These are phyloP conservation scores for Zopfia rhizophila DNA, from an alignment of 2,329 filamentous ascomycete species.

Conservation along the genomic window DNA sequence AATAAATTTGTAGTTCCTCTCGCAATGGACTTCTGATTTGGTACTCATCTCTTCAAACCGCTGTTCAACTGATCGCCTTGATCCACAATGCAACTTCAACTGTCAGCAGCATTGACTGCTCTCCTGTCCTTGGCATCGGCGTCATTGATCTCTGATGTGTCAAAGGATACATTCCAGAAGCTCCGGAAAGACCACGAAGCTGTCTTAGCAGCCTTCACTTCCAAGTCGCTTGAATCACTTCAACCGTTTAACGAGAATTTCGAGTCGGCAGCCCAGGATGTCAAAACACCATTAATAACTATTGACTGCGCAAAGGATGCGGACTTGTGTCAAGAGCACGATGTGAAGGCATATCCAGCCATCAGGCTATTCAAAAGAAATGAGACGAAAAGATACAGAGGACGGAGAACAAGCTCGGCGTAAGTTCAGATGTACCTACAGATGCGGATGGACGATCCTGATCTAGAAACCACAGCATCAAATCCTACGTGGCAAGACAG, in stretches of 20 bases:
- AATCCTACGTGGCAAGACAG: conserved; percentile 25
- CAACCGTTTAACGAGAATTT: conserved; percentile 25
- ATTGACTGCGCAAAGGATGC: conserved; percentile 32
- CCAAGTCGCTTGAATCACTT: conserved; percentile 16
- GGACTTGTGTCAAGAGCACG: conserved; percentile 29
- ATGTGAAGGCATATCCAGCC: conserved; percentile 35
- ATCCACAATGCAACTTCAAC: conserved; percentile 15
- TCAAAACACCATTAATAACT: conserved; percentile 21
- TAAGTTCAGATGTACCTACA: not conserved
- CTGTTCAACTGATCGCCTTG: too few species aligned
- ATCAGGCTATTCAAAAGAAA: conserved; percentile 26
- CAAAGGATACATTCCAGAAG: conserved; percentile 11
- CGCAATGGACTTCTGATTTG: too few species aligned
- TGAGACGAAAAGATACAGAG: conserved; percentile 24
- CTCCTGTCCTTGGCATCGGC: conserved; percentile 1
- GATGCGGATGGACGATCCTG: too few species aligned
- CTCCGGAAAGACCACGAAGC: conserved; percentile 14
- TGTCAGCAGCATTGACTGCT: conserved; percentile 5
- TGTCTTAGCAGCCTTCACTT: conserved; percentile 31
- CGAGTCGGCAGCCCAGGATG: conserved; percentile 7
- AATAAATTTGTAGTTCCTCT: too few species aligned
- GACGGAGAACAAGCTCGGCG: conserved; percentile 19
- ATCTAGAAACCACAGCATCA: conserved; percentile 9
- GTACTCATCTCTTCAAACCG: too few species aligned
- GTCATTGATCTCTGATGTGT: conserved; percentile 13